A percentile compares a stretch with the other conserved stretches of the same genome.
Conservation (phyloP, 2,329 filamentous ascomycete species). For the Monosporascus sp. region DNA sequence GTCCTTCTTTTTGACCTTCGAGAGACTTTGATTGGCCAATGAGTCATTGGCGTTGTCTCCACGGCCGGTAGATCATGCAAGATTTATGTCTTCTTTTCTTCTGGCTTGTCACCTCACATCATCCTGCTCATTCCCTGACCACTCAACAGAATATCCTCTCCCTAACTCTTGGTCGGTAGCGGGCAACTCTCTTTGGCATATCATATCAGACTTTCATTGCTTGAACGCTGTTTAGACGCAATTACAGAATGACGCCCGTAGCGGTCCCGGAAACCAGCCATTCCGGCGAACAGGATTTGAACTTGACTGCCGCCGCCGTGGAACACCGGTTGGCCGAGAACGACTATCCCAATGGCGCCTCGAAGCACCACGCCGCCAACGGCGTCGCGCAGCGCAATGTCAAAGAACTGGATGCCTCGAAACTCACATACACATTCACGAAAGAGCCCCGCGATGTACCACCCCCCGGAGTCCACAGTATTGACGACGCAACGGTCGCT, state of each 20-base stretch:
- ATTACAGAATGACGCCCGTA: slow-evolving; percentile 42
- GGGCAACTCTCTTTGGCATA: neutral
- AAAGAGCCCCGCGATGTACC: slow-evolving; percentile 22
- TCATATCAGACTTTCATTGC: neutral
- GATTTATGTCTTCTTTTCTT: slow-evolving; percentile 5
- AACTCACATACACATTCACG: slow-evolving; percentile 46
- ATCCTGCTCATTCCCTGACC: neutral
- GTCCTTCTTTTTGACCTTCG: neutral
- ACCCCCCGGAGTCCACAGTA: slow-evolving; percentile 20
- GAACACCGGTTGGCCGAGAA: slow-evolving; percentile 41
- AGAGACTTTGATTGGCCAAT: slow-evolving; percentile 7
- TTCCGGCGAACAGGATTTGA: slow-evolving; percentile 38
- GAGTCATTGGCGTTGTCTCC: slow-evolving; percentile 9
- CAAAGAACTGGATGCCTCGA: slow-evolving; percentile 58
- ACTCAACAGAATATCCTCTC: neutral
- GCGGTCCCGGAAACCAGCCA: slow-evolving; percentile 34
- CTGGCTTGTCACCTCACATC: neutral
- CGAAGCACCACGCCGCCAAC: slow-evolving; percentile 21
- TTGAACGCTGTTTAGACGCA: neutral
- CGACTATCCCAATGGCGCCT: slow-evolving; percentile 21
- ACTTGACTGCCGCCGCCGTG: slow-evolving; percentile 48
- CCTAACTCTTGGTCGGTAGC: neutral
- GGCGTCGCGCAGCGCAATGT: slow-evolving; percentile 38
- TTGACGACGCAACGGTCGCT: slow-evolving; percentile 47
- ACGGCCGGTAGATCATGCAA: neutral